Conservation (phyloP, 805 yeast genomes). For the Metschnikowia amazonensis region DNA sequence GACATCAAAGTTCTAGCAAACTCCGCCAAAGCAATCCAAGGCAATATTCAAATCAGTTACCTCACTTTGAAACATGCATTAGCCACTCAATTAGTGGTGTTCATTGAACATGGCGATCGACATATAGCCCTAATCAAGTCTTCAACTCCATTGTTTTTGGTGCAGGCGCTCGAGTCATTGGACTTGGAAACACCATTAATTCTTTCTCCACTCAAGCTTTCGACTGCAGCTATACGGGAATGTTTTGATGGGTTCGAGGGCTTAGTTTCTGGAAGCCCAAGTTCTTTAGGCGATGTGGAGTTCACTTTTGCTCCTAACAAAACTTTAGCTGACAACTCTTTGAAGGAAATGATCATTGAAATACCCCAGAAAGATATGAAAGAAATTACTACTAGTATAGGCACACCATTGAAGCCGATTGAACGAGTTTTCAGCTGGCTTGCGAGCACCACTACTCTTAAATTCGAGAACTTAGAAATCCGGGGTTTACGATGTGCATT, state of each 20-base stretch:
- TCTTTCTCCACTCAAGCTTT: slow-evolving; percentile 2
- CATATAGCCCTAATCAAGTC: slow-evolving; percentile 6
- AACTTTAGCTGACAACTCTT: slow-evolving; percentile 10
- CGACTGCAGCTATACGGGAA: slow-evolving; percentile 1
- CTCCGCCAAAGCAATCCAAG: background rate
- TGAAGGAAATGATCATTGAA: slow-evolving; percentile 8
- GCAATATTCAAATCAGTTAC: slow-evolving; percentile 3
- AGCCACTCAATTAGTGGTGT: slow-evolving; percentile 9
- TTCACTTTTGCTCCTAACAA: slow-evolving; percentile 9
- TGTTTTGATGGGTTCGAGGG: slow-evolving; percentile 5
- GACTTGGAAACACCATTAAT: slow-evolving; percentile 10
- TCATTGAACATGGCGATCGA: slow-evolving; percentile 3
- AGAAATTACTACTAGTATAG: slow-evolving; percentile 1
- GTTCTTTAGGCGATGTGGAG: slow-evolving; percentile 10
- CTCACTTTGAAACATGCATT: slow-evolving; percentile 6
- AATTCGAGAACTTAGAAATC: slow-evolving; percentile 8
- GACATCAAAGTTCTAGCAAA: slow-evolving; percentile 9
- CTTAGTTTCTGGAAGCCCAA: background rate
- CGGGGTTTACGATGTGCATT: slow-evolving; percentile 6
- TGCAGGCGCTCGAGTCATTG: slow-evolving; percentile 13
- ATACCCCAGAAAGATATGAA: slow-evolving; percentile 10
- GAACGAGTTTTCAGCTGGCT: slow-evolving; percentile 12
- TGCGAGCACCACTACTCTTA: slow-evolving; percentile 9
- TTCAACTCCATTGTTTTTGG: slow-evolving; percentile 9
- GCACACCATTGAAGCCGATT: slow-evolving; percentile 3